Evolutionary conservation across 495 filamentous ascomycete species (phyloP), one percentile per base, ranked within the genome.

Genomic region (Cladorrhinum samala): DNA sequence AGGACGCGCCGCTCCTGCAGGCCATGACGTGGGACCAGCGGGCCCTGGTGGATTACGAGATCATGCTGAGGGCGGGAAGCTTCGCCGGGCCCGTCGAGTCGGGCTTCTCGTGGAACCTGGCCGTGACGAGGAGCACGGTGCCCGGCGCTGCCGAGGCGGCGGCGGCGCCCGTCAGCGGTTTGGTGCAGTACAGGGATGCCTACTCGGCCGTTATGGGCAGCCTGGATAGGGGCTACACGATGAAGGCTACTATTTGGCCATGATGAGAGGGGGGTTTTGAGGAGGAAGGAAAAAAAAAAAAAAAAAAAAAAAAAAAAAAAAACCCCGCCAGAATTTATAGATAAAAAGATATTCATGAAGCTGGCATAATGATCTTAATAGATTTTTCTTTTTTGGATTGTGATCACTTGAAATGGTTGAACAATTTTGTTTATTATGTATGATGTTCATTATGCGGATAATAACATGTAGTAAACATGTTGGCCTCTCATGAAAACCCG

Each of bases 41-140:
- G 20, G 64, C 54, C 0, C 37, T 68, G 25, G 60, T 75, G 8
- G 72, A 75, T 58, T 72, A 62, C 47, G 66, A 67, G 57, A 57
- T 75, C 24, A 59, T 73, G 62, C 54, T 68, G 18, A 49, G 66
- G 14, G 55, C 52, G 2, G 64, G 61, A 20, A 36, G 54, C 6
- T 60, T 70, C 44, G 64, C 61, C 1, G 72, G 72, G 1, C 52
- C 61, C 2, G 50, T 59, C 20, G 58, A 61, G 48, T 68, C 61
- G 43, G 67, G 57, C 45, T 69, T 68, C 51, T 56, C 55, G 21
- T 72, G 63, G 60, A 69, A 67, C 39, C 46, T 72, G 16, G 71
- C 68, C 14, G 41, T 73, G 42, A 49, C 61, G 24, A 55, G 70
- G 45, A 42, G 40, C 19, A 9, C 17, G 49, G 58, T 55, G 25